Evolutionary conservation across 164 flowering plant genomes (phyloP), one percentile per base, ranked within the genome.

Genomic region (Nymphaea colorata): DNA sequence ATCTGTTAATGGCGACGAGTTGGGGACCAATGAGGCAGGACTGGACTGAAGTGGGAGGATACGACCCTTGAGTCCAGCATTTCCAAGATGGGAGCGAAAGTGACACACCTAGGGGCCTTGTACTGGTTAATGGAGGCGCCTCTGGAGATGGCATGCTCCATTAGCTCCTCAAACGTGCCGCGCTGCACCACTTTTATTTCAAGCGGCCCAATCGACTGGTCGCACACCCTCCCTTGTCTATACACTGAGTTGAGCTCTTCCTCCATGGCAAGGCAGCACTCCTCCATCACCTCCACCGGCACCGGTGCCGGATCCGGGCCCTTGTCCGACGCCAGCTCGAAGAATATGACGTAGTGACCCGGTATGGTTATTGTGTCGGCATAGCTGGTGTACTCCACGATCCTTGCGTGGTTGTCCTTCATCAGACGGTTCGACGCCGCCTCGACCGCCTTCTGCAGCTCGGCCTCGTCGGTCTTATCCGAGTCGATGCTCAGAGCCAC

Each of bases 101-200:
- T 77, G 6, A 81, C 82, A 18, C 84, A 81, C 68, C 84, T 75
- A 4, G 84, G 84, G 5, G 68, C 84, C 76, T 81, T 81, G 70
- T 78, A 80, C 67, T 80, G 83, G 67, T 76, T 81, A 1, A 81
- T 79, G 12, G 84, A 81, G 3, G 80, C 84, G 5, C 84, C 84
- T 42, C 84, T 71, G 6, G 84, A 81, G 62, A 81, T 81, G 11
- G 84, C 84, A 41, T 77, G 79, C 59, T 81, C 84, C 84, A 81
- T 81, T 3, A 81, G 68, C 72, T 79, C 84, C 70, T 79, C 82
- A 68, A 81, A 81, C 15, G 84, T 81, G 0, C 82, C 84, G 6
- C 65, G 51, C 60, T 67, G 75, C 61, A 81, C 84, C 3, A 79
- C 76, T 76, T 77, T 64, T 0, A 81, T 81, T 73, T 81, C 84